These are phyloP conservation scores for Tubosaeta brunneosetosa DNA, from an alignment of 768 basidiomycete genomes.

Conservation along the genomic window DNA sequence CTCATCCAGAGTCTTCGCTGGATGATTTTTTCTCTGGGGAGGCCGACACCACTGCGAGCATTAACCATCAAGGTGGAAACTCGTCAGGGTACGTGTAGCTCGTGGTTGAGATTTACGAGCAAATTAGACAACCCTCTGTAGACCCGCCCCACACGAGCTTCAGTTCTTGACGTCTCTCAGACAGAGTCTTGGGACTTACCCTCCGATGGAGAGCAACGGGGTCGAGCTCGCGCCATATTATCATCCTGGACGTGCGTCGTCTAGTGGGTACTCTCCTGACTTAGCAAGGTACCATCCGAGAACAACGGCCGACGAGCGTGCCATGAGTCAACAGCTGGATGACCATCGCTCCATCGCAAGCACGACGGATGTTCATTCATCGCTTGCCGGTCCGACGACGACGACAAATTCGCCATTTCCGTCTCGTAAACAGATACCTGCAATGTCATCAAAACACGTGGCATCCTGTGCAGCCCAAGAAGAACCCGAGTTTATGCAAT, in stretches of 20 bases:
- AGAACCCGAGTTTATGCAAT: background rate
- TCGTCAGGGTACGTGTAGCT: background rate
- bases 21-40: constrained; percentile 12
- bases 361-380: background rate
- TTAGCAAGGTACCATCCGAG: background rate
- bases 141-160: constrained; percentile 5
- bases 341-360: background rate
- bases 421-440: background rate
- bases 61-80: background rate
- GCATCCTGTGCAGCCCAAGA: background rate
- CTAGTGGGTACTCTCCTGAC: background rate
- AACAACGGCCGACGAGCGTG: background rate
- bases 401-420: background rate
- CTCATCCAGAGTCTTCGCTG: constrained; percentile 12
- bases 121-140: background rate
- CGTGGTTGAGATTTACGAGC: background rate
- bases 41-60: background rate
- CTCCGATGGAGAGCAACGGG: background rate
- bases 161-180: constrained; percentile 4
- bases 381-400: background rate
- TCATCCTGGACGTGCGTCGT: background rate
- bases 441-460: background rate
- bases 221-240: background rate
- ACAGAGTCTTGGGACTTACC: constrained; percentile 1
- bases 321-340: background rate